Conservation (phyloP, 2,329 filamentous ascomycete species). For the Setomelanomma holmii region DNA sequence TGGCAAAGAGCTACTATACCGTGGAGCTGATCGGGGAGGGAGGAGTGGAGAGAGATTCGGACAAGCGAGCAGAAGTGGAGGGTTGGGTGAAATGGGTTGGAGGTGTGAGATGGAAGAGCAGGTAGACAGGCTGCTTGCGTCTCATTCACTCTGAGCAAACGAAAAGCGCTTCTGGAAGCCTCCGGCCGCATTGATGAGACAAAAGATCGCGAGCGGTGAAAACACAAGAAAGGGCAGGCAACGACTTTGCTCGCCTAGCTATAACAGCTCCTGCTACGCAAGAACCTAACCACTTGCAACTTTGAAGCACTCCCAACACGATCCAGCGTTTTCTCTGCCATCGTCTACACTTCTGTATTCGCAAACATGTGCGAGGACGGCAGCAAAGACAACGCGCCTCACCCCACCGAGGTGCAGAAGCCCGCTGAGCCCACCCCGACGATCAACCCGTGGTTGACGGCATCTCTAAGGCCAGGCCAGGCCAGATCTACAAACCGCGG, state of each 20-base stretch:
- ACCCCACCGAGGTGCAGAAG: neutral
- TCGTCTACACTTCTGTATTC: neutral
- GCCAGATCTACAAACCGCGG: neutral
- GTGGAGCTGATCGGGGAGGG: slow-evolving; percentile 73
- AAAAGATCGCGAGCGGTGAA: too few species aligned
- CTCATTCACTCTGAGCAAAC: too few species aligned
- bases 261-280: neutral
- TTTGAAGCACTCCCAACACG: neutral
- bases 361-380: neutral
- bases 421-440: neutral
- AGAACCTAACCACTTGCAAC: neutral
- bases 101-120: slow-evolving; percentile 75
- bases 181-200: neutral
- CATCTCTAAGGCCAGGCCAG: neutral
- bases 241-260: too few species aligned
- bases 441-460: neutral
- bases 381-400: neutral
- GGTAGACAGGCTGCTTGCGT: slow-evolving; percentile 42
- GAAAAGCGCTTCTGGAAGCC: neutral
- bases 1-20: slow-evolving; percentile 75
- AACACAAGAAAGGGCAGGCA: too few species aligned
- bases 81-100: slow-evolving; percentile 77
- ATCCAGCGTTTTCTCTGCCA: too few species aligned
- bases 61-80: slow-evolving; percentile 74
- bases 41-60: slow-evolving; percentile 70